Percentiles rank a stretch among this genome's conserved stretches.
These are phyloP conservation scores for Candida pseudoviswanathii DNA, from an alignment of 1,139 yeast species.

Conservation along the genomic window DNA sequence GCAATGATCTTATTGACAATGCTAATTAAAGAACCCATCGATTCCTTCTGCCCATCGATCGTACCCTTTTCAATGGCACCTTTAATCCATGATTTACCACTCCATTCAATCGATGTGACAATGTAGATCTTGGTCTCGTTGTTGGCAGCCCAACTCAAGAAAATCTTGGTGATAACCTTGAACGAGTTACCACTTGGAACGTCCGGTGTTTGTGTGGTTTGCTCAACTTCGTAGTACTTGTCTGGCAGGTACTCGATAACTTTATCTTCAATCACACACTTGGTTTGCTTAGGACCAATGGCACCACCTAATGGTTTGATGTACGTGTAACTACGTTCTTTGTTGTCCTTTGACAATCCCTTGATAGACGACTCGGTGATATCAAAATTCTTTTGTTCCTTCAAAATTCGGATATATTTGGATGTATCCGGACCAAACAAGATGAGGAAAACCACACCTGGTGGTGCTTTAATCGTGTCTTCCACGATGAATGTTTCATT, in stretches of 20 bases:
- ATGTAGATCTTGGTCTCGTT: slow-evolving; percentile 67
- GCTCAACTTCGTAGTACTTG: slow-evolving; percentile 58
- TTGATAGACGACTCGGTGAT: slow-evolving; percentile 56
- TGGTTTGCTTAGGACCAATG: slow-evolving; percentile 94
- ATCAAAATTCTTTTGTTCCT: slow-evolving; percentile 72
- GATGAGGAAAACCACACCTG: slow-evolving; percentile 72
- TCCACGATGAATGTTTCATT: slow-evolving; percentile 67
- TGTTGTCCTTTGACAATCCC: slow-evolving; percentile 30
- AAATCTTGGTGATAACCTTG: slow-evolving; percentile 67
- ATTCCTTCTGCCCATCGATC: slow-evolving; percentile 83
- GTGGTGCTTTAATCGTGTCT: slow-evolving; percentile 68
- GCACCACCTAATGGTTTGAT: slow-evolving; percentile 80
- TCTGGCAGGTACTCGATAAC: slow-evolving; percentile 65
- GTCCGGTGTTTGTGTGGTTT: slow-evolving; percentile 80
- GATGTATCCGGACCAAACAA: slow-evolving; percentile 75
- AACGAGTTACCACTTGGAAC: slow-evolving; percentile 93
- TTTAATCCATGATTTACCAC: slow-evolving; percentile 91
- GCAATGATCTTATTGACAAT: slow-evolving; percentile 54
- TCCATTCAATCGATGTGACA: slow-evolving; percentile 79
- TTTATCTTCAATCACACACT: slow-evolving; percentile 75
- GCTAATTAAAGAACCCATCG: slow-evolving; percentile 60
- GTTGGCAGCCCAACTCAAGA: slow-evolving; percentile 74
- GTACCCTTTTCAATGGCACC: slow-evolving; percentile 92
- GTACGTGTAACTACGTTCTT: slow-evolving; percentile 65
- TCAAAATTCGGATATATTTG: slow-evolving; percentile 55